These are phyloP conservation scores for Fusarium luffae DNA, from an alignment of 2,329 filamentous ascomycete genomes.

Conservation along the genomic window DNA sequence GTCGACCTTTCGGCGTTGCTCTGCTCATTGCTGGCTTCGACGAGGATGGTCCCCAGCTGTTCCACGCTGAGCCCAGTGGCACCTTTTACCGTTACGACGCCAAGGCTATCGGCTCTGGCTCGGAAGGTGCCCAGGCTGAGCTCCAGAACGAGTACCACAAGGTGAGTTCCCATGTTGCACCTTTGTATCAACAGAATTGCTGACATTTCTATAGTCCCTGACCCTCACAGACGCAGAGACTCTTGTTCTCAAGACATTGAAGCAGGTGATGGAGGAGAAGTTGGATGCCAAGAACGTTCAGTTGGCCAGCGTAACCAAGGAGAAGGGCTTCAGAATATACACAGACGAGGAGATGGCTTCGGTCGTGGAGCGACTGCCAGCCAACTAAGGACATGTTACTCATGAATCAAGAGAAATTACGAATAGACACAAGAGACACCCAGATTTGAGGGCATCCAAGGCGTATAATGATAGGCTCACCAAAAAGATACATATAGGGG, in stretches of 20 bases:
- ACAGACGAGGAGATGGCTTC: slow-evolving; percentile 96
- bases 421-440: slow-evolving; percentile 39
- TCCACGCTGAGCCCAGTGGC: slow-evolving; percentile 96
- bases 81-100: slow-evolving; percentile 99
- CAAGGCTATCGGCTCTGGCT: slow-evolving; percentile 97
- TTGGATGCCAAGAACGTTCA: slow-evolving; percentile 99
- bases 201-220: slow-evolving; percentile 69
- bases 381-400: slow-evolving; percentile 60
- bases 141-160: slow-evolving; percentile 99
- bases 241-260: slow-evolving; percentile 94
- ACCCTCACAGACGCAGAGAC: slow-evolving; percentile 94
- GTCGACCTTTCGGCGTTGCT: slow-evolving; percentile 94
- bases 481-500: slow-evolving; percentile 23
- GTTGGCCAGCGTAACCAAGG: slow-evolving; percentile 96
- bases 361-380: slow-evolving; percentile 84
- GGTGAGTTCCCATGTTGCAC: slow-evolving; percentile 53
- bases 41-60: slow-evolving; percentile 95
- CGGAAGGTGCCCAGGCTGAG: slow-evolving; percentile 96
- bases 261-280: slow-evolving; percentile 99
- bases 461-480: slow-evolving; percentile 7
- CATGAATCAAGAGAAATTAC: slow-evolving; percentile 36
- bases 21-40: slow-evolving; percentile 96
- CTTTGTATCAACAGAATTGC: background rate
- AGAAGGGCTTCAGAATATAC: slow-evolving; percentile 98
- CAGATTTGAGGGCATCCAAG: slow-evolving; percentile 23